Conservation (phyloP, 2,329 filamentous ascomycete genomes). For the Berkeleyomyces rouxiae region DNA sequence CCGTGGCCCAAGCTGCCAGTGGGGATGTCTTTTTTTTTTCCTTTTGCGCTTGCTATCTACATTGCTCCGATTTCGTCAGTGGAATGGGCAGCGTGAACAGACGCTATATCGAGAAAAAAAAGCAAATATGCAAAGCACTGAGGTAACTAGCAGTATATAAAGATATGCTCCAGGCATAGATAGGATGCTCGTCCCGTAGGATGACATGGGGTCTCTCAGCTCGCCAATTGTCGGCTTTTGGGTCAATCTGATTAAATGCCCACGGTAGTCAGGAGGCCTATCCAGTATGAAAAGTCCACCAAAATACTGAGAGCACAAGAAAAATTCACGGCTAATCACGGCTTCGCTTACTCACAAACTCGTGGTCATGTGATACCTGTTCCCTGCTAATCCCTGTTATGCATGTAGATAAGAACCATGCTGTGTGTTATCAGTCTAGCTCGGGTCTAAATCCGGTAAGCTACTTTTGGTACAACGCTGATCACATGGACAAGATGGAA, state of each 20-base stretch:
- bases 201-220: not conserved
- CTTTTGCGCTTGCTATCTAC: no score
- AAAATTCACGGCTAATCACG: not conserved
- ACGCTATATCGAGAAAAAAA: not conserved
- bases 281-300: not conserved
- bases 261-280: not conserved
- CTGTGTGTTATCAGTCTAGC: not conserved
- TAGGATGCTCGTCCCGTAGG: no score
- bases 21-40: not conserved
- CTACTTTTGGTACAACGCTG: not conserved
- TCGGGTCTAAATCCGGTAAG: not conserved
- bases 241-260: not conserved
- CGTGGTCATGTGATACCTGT: not conserved
- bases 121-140: not conserved
- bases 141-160: not conserved
- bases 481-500: not conserved
- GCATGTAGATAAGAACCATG: not conserved
- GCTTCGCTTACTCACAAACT: not conserved
- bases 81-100: not conserved
- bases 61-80: not conserved
- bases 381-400: not conserved
- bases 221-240: constrained; percentile 12
- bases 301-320: not conserved
- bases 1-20: no score
- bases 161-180: no score